These are phyloP conservation scores for Brettanomyces custersianus DNA, from an alignment of 805 yeast species.

Conservation along the genomic window DNA sequence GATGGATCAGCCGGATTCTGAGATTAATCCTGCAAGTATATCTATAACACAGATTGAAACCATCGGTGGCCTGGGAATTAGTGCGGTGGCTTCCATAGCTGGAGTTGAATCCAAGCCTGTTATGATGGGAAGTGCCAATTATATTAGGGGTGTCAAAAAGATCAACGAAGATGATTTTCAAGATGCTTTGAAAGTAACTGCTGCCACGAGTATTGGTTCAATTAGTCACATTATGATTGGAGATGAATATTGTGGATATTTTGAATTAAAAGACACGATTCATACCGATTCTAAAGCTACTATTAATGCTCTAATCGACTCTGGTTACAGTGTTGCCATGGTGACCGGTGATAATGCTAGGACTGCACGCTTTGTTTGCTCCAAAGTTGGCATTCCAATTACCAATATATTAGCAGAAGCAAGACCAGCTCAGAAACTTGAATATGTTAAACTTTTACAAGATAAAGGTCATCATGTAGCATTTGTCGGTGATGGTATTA, in stretches of 20 bases:
- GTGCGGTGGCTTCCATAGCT: slow-evolving; percentile 11
- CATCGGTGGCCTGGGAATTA: slow-evolving; percentile 38
- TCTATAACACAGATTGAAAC: slow-evolving; percentile 28
- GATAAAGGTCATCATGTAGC: slow-evolving; percentile 43
- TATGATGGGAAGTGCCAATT: slow-evolving; percentile 47
- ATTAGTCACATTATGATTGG: slow-evolving; percentile 41
- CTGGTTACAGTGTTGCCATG: slow-evolving; percentile 64
- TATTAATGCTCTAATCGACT: slow-evolving; percentile 40
- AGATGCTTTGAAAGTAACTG: slow-evolving; percentile 5
- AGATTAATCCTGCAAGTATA: slow-evolving; percentile 3
- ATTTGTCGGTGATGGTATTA: slow-evolving; percentile 96
- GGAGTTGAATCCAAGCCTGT: slow-evolving; percentile 23
- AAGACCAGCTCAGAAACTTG: slow-evolving; percentile 69
- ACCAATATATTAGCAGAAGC: slow-evolving; percentile 66
- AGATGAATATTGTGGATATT: slow-evolving; percentile 48
- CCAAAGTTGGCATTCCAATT: slow-evolving; percentile 54
- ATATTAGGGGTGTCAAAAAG: slow-evolving; percentile 24
- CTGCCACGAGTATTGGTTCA: slow-evolving; percentile 9
- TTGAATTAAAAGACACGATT: slow-evolving; percentile 60
- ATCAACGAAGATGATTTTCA: slow-evolving; percentile 14
- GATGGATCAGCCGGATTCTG: slow-evolving; percentile 2
- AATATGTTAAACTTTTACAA: slow-evolving; percentile 52
- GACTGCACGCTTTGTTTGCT: slow-evolving; percentile 59
- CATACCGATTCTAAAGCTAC: slow-evolving; percentile 59
- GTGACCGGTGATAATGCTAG: slow-evolving; percentile 78